Conservation (phyloP, 495 filamentous ascomycete species). For the Xylaria castorea region DNA sequence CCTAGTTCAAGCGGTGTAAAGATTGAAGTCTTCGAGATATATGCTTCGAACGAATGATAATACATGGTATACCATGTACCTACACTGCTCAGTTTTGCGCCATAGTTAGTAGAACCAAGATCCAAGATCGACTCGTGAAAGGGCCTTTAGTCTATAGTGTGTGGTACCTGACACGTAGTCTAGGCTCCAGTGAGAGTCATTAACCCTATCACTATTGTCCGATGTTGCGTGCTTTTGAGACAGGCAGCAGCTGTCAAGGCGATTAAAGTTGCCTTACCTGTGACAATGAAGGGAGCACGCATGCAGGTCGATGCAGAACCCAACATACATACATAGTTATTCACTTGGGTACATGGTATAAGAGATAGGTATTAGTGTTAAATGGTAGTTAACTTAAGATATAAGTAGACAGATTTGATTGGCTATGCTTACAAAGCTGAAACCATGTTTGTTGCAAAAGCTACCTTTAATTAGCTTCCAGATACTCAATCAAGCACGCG, state of each 20-base stretch:
- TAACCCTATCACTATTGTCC: not conserved
- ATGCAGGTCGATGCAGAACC: not conserved
- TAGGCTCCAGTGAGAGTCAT: conserved; percentile 4
- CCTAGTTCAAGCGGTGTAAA: not conserved
- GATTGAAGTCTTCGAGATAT: not conserved
- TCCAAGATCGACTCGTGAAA: not conserved
- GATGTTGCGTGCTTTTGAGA: not conserved
- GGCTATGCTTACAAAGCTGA: not conserved
- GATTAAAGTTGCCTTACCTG: not conserved
- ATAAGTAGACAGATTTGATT: not conserved
- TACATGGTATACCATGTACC: not conserved
- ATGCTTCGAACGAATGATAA: not conserved
- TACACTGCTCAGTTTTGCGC: no score
- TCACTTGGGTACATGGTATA: no score
- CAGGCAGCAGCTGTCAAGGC: not conserved
- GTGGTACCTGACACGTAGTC: no score
- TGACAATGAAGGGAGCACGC: not conserved
- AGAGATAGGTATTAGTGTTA: no score
- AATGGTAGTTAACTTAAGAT: not conserved
- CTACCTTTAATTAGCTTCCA: no score
- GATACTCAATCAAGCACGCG: not conserved
- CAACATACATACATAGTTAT: no score
- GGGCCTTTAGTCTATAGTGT: not conserved
- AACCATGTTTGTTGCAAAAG: not conserved
- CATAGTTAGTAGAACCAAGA: not conserved